Evolutionary conservation across 2,329 filamentous ascomycete genomes (phyloP), one percentile per base, ranked within the genome.

Genomic region (Claviceps maximensis): DNA sequence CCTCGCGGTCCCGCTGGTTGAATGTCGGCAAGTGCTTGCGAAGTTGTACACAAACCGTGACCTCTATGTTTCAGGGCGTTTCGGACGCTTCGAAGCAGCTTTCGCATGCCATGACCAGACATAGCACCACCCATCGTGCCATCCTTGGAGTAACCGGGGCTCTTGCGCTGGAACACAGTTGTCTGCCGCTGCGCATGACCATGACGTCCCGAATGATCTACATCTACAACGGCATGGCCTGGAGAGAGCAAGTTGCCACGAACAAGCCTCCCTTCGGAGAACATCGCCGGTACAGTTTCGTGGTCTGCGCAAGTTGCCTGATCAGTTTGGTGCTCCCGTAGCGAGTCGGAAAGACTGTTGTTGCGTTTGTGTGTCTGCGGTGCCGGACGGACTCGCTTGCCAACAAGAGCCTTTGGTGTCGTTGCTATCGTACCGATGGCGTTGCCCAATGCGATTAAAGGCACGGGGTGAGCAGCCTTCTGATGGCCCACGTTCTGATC

Each of bases 181-280:
- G 77, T 83, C 50, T 79, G 72, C 46, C 78, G 70, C 48, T 73
- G 71, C n/a, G 65, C 60, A 27, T 68, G 69, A 15, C 69, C 69
- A 17, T 65, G 65, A 3, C 74, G 75, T 48, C 72, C 73, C 6
- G 78, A 74, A 6, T 78, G 72, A 51, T 82, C 69, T 38, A 83
- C 71, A 45, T 90, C 82, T 42, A 96, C 85, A 63, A 87, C 89
- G 0, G 90, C 82, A 56, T 93, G 86, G 0, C 80, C 81, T 1
- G 91, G 93, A 17, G 89, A 87, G 56, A 94, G 79, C 6, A 95
- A 65, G 54, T 89, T 87, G 15, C 93, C 93, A 50, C 91, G 81
- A 21, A 97, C 90, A 40, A 98, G 78, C 58, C 86, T 91, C 10
- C 90, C 89, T 4, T 85, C 83, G 61, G 88, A 84, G 13, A 85